Base-by-base conservation (phyloP, 768 basidiomycete species). In the Russula compacta region DNA sequence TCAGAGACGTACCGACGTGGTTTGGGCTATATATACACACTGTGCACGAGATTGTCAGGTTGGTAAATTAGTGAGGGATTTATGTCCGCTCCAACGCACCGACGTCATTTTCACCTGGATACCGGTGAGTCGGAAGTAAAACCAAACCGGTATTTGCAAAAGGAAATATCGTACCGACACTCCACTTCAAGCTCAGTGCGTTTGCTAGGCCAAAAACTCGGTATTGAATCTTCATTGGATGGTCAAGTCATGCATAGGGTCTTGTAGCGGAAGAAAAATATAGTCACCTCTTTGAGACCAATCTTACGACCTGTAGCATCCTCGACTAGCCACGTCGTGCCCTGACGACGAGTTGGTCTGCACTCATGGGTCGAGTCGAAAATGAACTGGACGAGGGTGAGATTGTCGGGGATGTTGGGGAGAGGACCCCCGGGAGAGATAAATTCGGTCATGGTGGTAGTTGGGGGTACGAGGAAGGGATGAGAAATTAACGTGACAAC, bases 311-410 rank as follows among this genome's bases (percentile, higher is more conserved):
- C 77, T 3, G 75, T 76, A 14, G 65, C 66, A 52, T 78, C 74
- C 39, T 79, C 78, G 33, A 79, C 71, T 44, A 79, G 60, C 75
- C 77, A 78, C 0, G 79, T 73, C 15, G 58, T 58, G 32, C 53
- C 52, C 21, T 46, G 42, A 32, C 35, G 53, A 33, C 60, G 55
- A 19, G 46, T n/a, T 15, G 66, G 67, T 29, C 56, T 54, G 40
- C 46, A 46, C 21, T 56, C 58, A 52, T 69, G 69, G 24, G 66
- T 43, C 12, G 56, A 54, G 56, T 68, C 67, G 19, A 68, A 48
- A 9, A 70, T 43, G 56, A 70, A 70, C 52, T 70, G 69, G 7
- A 42, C 14, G 6, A 70, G 60, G 36, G 69, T 67, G 32, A 70
- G 60, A 49, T 68, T 52, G 35, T 70, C 69, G 14, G 67, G 67